phyloP scores from a whole-genome alignment of 345 rosid genomes.

The Ceriops tagal region DNA sequence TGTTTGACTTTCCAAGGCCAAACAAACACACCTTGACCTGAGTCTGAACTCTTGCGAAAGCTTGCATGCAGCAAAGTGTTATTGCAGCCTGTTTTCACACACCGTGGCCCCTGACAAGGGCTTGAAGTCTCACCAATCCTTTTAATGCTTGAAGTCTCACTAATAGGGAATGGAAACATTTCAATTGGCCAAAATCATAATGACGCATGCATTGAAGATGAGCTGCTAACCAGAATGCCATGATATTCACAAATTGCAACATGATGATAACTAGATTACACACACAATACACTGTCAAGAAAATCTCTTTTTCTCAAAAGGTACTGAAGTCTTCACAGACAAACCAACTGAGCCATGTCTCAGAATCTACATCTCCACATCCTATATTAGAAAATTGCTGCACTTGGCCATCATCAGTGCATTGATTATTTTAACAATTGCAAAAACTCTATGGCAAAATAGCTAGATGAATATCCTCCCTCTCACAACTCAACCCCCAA shows the following conservation, averaged over 20 bases:
- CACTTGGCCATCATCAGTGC: too few relatives aligned
- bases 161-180: constrained; percentile 25
- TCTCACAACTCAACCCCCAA: background rate
- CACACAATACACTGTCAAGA: constrained; percentile 17
- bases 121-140: constrained; percentile 97
- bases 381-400: too few relatives aligned
- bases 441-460: too few relatives aligned
- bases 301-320: too few relatives aligned
- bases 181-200: constrained; percentile 13
- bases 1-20: constrained; percentile 82
- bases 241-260: too few relatives aligned
- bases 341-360: too few relatives aligned
- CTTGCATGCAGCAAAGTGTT: constrained; percentile 99
- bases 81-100: constrained; percentile 99
- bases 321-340: too few relatives aligned
- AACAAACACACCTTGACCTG: constrained; percentile 93
- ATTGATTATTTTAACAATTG: too few relatives aligned
- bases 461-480: too few relatives aligned
- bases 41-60: constrained; percentile 96
- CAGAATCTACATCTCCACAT: too few relatives aligned
- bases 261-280: too few relatives aligned
- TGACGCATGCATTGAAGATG: constrained; percentile 2
- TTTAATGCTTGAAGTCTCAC: too few relatives aligned
- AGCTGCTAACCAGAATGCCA: background rate
- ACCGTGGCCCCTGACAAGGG: constrained; percentile 96